phyloP scores from a whole-genome alignment of 257 asterid species.

The Capsicum rhomboideum region DNA sequence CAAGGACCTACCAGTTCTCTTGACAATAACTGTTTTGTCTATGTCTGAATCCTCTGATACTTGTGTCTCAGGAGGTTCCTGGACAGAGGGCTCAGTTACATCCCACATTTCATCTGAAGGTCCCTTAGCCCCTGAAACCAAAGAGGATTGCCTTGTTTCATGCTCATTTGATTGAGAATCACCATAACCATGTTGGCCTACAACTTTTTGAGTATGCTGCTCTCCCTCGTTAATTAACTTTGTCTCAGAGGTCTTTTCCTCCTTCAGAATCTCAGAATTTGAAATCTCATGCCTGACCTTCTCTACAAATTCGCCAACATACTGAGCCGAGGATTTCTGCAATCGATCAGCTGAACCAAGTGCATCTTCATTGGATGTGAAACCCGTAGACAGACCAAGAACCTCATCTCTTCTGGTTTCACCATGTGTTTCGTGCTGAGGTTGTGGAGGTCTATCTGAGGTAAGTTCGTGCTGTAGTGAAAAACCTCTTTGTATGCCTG shows the following conservation, averaged over 20 bases:
- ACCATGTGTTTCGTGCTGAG: conserved; percentile 13
- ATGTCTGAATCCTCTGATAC: conserved; percentile 27
- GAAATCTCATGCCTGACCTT: conserved; percentile 43
- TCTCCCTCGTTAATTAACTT: conserved; percentile 27
- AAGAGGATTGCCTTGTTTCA: conserved; percentile 26
- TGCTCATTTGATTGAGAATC: conserved; percentile 37
- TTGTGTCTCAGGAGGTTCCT: conserved; percentile 29
- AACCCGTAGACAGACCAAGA: conserved; percentile 13
- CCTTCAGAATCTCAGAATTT: conserved; percentile 40
- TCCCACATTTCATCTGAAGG: conserved; percentile 86
- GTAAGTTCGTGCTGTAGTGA: conserved; percentile 8
- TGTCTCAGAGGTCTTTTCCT: conserved; percentile 30
- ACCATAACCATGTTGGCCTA: conserved; percentile 17
- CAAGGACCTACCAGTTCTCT: conserved; percentile 67
- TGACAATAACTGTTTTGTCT: conserved; percentile 24
- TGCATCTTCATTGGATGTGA: conserved; percentile 30
- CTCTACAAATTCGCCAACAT: conserved; percentile 52
- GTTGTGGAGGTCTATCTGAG: conserved; percentile 10
- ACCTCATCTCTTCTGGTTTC: conserved; percentile 15
- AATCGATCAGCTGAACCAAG: conserved; percentile 60
- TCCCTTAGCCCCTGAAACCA: conserved; percentile 44
- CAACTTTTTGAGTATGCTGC: conserved; percentile 7
- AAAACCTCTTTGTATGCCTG: conserved; percentile 13
- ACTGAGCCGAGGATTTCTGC: conserved; percentile 49
- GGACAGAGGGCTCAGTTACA: conserved; percentile 36